These are phyloP conservation scores for Fennellomyces sp. DNA, from an alignment of 371 early-diverging fungal genomes.

Conservation along the genomic window DNA sequence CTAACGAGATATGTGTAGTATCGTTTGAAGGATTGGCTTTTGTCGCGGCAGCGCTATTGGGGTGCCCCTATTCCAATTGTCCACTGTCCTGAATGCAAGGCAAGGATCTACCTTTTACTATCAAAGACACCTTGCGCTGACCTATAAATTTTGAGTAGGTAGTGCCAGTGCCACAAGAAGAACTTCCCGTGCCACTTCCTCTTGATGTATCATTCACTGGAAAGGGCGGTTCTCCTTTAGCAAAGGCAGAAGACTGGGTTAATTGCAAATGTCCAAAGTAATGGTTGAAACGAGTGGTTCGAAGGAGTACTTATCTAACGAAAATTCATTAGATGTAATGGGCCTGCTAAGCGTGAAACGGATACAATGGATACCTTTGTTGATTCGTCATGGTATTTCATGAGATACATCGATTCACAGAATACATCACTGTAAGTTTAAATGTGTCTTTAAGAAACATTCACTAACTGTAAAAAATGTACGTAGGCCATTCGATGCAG, in stretches of 20 bases:
- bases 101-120: slow-evolving; percentile 19
- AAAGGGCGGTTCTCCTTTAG: slow-evolving; percentile 75
- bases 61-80: slow-evolving; percentile 99
- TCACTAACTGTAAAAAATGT: not conserved
- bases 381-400: slow-evolving; percentile 95
- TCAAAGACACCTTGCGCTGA: not conserved
- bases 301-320: not conserved
- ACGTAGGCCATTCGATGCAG: slow-evolving; percentile 61
- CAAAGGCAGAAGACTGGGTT: slow-evolving; percentile 62
- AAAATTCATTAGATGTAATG: slow-evolving; percentile 55
- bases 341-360: slow-evolving; percentile 80
- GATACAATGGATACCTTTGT: slow-evolving; percentile 98
- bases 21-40: slow-evolving; percentile 95
- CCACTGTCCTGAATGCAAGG: slow-evolving; percentile 84
- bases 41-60: slow-evolving; percentile 99
- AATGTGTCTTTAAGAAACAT: not conserved
- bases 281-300: slow-evolving; percentile 12
- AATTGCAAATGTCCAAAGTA: slow-evolving; percentile 80
- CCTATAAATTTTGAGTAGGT: slow-evolving; percentile 24
- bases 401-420: slow-evolving; percentile 81
- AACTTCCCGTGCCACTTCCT: slow-evolving; percentile 83
- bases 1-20: slow-evolving; percentile 45
- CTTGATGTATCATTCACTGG: slow-evolving; percentile 65
- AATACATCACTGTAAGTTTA: slow-evolving; percentile 53
- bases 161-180: slow-evolving; percentile 81